These are phyloP conservation scores for Sphagnum tenellum DNA, from an alignment of 225 moss, liverwort and hornwort species.

Conservation along the genomic window DNA sequence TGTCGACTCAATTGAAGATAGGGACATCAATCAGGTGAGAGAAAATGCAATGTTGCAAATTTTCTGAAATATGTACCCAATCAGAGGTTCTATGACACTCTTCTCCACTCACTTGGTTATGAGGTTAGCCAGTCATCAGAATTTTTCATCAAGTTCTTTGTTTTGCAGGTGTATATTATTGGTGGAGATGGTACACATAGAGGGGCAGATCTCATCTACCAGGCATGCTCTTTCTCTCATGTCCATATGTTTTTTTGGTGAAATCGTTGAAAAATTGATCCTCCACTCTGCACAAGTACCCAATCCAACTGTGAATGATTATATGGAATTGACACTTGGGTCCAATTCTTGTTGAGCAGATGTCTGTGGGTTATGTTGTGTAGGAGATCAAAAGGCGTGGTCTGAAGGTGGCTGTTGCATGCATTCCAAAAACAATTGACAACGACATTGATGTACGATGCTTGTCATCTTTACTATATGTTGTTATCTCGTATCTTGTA, in stretches of 20 bases:
- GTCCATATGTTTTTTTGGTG: too few species aligned
- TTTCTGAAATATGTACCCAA: neutral
- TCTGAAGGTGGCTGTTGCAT: constrained; percentile 51
- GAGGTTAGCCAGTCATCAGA: neutral
- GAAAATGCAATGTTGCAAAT: neutral
- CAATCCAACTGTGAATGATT: too few species aligned
- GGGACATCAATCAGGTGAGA: constrained; percentile 58
- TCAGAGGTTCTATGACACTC: neutral
- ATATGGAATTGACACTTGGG: too few species aligned
- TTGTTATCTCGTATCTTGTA: neutral
- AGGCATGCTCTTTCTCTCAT: constrained; percentile 11
- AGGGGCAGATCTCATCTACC: constrained; percentile 40
- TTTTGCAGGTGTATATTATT: constrained; percentile 49
- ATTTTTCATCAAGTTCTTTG: neutral
- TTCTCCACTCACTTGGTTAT: neutral
- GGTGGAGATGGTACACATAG: constrained; percentile 66
- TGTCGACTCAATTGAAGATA: constrained; percentile 47
- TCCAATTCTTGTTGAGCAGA: too few species aligned
- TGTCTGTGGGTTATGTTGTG: neutral
- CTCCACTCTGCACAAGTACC: too few species aligned
- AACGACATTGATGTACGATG: constrained; percentile 56
- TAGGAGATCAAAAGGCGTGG: constrained; percentile 43
- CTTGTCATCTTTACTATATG: neutral
- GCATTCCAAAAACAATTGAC: constrained; percentile 65
- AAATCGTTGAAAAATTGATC: too few species aligned